Percentiles rank a stretch among this genome's conserved stretches.
These are phyloP conservation scores for Rhizoclosmatium sp. DNA, from an alignment of 192 early-diverging fungal species.

Conservation along the genomic window DNA sequence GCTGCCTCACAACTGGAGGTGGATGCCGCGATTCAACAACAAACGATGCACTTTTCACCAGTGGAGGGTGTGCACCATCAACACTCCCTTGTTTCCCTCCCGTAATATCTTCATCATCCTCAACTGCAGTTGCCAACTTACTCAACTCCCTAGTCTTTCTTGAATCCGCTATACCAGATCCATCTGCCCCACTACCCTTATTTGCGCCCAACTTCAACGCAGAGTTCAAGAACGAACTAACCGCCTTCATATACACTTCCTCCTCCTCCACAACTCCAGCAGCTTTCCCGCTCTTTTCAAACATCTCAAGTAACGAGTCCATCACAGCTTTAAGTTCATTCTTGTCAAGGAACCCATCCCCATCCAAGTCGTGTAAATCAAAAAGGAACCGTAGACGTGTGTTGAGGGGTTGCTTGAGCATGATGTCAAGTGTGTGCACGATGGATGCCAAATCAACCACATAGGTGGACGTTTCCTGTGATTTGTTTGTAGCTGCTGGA, in stretches of 20 bases:
- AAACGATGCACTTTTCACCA: background rate
- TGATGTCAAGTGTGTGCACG: slow-evolving; percentile 62
- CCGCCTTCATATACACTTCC: slow-evolving; percentile 60
- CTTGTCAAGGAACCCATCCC: slow-evolving; percentile 61
- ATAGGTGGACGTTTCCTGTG: slow-evolving; percentile 12
- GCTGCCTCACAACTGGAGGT: background rate
- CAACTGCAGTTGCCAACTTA: background rate
- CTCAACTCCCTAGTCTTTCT: background rate
- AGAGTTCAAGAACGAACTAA: slow-evolving; percentile 63
- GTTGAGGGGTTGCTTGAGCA: slow-evolving; percentile 65
- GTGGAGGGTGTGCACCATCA: background rate
- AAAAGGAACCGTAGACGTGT: slow-evolving; percentile 62
- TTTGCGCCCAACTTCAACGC: slow-evolving; percentile 63
- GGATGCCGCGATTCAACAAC: background rate
- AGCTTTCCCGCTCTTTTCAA: slow-evolving; percentile 45
- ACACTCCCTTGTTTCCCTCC: background rate
- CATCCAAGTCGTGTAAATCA: slow-evolving; percentile 66
- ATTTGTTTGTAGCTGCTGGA: background rate
- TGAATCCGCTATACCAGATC: background rate
- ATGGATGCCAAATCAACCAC: slow-evolving; percentile 67
- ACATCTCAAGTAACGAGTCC: slow-evolving; percentile 66
- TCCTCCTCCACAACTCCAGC: slow-evolving; percentile 45
- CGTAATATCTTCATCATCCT: slow-evolving; percentile 4
- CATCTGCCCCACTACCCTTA: slow-evolving; percentile 39
- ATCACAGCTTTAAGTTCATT: slow-evolving; percentile 64